Evolutionary conservation across 2,329 filamentous ascomycete genomes (phyloP), one percentile per base, ranked within the genome.

Genomic region (Diplodia sapinea): DNA sequence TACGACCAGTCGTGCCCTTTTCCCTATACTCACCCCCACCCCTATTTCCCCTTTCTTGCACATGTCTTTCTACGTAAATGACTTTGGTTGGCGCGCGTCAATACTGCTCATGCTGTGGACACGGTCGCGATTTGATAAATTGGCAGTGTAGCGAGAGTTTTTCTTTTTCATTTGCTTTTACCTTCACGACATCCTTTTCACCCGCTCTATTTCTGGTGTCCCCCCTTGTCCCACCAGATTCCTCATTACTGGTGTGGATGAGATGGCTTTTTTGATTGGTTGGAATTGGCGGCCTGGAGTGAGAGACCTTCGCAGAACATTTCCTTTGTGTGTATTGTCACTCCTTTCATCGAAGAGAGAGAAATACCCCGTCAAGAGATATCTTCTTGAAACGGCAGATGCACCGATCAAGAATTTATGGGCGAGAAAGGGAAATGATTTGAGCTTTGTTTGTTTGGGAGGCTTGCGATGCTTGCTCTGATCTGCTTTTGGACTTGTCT

Each of bases 41-140:
- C 59, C 59, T 40, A 17, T 54, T 65, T 43, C 43, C 62, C 23
- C 49, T 43, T 65, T 65, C 62, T 65, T 65, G 62, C 62, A 55
- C 50, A 65, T 65, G 51, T 55, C 50, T 65, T 65, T 65, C 50
- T 55, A 65, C 59, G 62, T 65, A 65, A 65, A 65, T 65, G 62
- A 55, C 51, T 65, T 64, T 55, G 50, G 59, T 63, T 63, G 59
- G 51, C 31, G 59, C 51, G 59, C 47, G 59, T 63, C 20, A 49
- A 63, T 51, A 63, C 43, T 50, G 50, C 20, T 20, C 47, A 63
- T 31, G 43, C 59, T 38, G 47, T 51, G 59, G 59, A 51, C 59
- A 63, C 59, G 59, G 59, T 63, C 59, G 59, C 59, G 43, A 51
- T 63, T 49, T 63, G 59, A 63, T 36, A 63, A 63, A 63, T 63